Percentiles rank a stretch among this genome's conserved stretches.
Evolutionary conservation across 345 rosid species (phyloP).

Genomic region (Tarenaya hassleriana): DNA sequence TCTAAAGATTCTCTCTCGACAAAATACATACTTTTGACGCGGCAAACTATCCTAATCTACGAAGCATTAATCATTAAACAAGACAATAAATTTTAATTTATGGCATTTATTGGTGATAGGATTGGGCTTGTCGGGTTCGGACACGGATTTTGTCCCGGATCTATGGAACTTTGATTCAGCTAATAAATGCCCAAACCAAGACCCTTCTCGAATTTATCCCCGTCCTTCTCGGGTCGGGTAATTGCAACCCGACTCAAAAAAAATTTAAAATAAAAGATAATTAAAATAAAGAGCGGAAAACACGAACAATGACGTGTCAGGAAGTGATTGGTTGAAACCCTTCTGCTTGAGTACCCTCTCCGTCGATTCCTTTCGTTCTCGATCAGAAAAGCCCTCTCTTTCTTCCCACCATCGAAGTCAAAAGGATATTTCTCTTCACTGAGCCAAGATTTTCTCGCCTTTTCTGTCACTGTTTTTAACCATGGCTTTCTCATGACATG

Average conservation of each 20-base stretch:
- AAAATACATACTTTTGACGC: too few species aligned
- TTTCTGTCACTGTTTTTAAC: too few species aligned
- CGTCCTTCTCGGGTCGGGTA: slow-evolving; percentile 11
- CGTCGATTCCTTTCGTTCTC: slow-evolving; percentile 25
- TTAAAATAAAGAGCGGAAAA: slow-evolving; percentile 9
- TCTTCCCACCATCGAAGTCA: slow-evolving; percentile 1
- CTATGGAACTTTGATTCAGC: not conserved
- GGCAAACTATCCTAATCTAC: too few species aligned
- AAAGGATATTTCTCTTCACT: too few species aligned
- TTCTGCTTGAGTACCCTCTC: slow-evolving; percentile 13
- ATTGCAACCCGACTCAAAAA: not conserved
- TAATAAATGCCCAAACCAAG: too few species aligned
- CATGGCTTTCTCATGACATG: too few species aligned
- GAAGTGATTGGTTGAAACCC: slow-evolving; percentile 7
- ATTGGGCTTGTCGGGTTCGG: too few species aligned
- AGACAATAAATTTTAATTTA: too few species aligned
- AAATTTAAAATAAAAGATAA: too few species aligned
- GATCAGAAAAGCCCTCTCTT: slow-evolving; percentile 27
- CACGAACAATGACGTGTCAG: slow-evolving; percentile 18
- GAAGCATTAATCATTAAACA: too few species aligned
- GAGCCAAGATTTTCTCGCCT: too few species aligned
- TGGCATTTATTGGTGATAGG: not conserved
- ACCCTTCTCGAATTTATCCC: slow-evolving; percentile 6
- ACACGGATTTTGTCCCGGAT: slow-evolving; percentile 3
- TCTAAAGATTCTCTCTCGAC: too few species aligned